Evolutionary conservation across 345 rosid species (phyloP).

Genomic region (Carallia pectinifolia): DNA sequence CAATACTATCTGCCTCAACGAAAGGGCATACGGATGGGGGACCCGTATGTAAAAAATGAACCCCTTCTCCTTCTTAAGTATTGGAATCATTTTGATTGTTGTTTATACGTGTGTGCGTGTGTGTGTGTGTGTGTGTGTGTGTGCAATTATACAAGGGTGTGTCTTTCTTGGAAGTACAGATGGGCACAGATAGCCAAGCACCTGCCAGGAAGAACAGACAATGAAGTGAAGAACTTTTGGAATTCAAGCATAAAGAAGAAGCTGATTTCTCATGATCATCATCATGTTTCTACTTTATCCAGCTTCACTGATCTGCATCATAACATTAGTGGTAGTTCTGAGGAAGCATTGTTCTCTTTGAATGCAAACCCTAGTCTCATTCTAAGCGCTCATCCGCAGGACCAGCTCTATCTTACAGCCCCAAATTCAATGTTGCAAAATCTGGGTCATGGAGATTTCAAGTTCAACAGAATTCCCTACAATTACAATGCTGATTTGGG

Average conservation of each 20-base stretch:
- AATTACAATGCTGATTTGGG: constrained; percentile 23
- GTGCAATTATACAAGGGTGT: not conserved
- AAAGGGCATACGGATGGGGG: no score
- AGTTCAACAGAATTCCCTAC: constrained; percentile 18
- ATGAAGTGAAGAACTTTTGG: constrained; percentile 39
- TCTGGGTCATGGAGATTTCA: constrained; percentile 46
- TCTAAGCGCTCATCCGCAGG: constrained; percentile 27
- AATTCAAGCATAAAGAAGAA: constrained; percentile 38
- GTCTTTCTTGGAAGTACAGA: constrained; percentile 3
- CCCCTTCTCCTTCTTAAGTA: no score
- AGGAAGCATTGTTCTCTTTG: constrained; percentile 45
- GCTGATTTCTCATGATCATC: constrained; percentile 21
- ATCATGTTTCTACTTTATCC: constrained; percentile 36
- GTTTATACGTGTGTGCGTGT: no score
- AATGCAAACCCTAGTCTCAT: constrained; percentile 54
- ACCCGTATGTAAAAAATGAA: no score
- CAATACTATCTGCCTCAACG: no score
- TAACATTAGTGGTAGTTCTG: constrained; percentile 20
- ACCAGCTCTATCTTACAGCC: constrained; percentile 38
- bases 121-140: no score
- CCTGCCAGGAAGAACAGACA: constrained; percentile 35
- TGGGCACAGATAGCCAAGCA: constrained; percentile 39
- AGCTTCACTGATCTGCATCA: constrained; percentile 25
- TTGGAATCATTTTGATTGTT: no score
- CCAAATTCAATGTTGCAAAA: constrained; percentile 45